phyloP scores from a whole-genome alignment of 1,284 basidiomycete genomes.

The Cutaneotrichosporon mucoides region DNA sequence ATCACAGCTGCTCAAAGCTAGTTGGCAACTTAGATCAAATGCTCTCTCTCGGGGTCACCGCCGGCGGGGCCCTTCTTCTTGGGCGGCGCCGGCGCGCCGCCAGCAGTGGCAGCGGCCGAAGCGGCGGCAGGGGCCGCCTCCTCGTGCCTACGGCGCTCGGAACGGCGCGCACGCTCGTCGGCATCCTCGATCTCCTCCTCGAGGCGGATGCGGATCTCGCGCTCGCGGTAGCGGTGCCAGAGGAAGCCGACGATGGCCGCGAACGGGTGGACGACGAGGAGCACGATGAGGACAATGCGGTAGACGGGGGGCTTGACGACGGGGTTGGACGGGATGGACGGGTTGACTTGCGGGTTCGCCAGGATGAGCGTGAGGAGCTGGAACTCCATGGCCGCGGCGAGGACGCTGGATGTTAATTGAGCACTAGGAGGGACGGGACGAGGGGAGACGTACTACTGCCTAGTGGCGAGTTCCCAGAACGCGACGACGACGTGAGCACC shows the following conservation, averaged over 20 bases:
- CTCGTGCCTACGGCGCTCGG: too few species aligned
- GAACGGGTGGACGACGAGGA: conserved; percentile 46
- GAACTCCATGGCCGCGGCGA: conserved; percentile 42
- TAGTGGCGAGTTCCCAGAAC: conserved; percentile 36
- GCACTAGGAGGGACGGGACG: too few species aligned
- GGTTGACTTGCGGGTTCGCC: conserved; percentile 34
- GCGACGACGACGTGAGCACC: conserved; percentile 40
- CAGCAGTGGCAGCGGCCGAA: not conserved
- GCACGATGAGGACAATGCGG: conserved; percentile 40
- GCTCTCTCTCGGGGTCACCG: too few species aligned
- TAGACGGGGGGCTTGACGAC: conserved; percentile 40
- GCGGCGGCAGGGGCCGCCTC: not conserved
- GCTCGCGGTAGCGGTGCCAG: conserved; percentile 35
- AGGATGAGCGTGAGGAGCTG: conserved; percentile 46
- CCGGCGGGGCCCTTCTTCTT: not conserved
- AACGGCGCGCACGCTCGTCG: conserved; percentile 10
- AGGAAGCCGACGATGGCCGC: conserved; percentile 38
- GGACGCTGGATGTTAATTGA: conserved; percentile 22
- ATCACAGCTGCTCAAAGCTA: too few species aligned
- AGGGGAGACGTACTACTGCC: conserved; percentile 34
- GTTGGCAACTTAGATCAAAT: too few species aligned
- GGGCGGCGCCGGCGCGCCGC: not conserved
- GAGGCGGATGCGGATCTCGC: conserved; percentile 39
- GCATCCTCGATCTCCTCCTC: conserved; percentile 48
- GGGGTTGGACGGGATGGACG: conserved; percentile 31